Conservation (phyloP, 1,139 yeast species). For the Trichomonascaceae sp. region DNA sequence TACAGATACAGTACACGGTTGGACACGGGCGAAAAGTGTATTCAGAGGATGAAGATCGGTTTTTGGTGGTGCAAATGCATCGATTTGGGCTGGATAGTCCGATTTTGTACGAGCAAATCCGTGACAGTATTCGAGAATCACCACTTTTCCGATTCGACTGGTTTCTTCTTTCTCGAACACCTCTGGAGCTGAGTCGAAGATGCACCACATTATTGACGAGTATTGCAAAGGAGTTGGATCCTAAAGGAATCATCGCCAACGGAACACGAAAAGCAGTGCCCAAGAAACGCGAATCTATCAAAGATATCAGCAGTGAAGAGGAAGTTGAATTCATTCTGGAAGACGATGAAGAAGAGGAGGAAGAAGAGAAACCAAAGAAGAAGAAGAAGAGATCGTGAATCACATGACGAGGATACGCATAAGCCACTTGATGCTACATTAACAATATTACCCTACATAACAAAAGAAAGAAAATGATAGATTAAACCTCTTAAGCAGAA, state of each 20-base stretch:
- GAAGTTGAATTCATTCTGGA: constrained; percentile 12
- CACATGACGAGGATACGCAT: background rate
- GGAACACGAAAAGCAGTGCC: background rate
- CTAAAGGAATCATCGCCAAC: constrained; percentile 5
- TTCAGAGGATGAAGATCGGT: constrained; percentile 82
- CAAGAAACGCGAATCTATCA: constrained; percentile 4
- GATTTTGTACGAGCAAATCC: constrained; percentile 65
- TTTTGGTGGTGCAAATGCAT: constrained; percentile 63
- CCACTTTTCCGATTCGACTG: constrained; percentile 84
- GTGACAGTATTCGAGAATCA: constrained; percentile 65
- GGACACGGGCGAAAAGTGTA: constrained; percentile 82
- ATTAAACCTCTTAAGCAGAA: too few relatives aligned
- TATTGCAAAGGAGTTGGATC: constrained; percentile 69
- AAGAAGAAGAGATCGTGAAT: constrained; percentile 3
- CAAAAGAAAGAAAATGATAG: too few relatives aligned
- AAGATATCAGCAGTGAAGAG: constrained; percentile 10
- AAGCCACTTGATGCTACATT: background rate
- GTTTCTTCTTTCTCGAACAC: constrained; percentile 79
- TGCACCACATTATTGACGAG: constrained; percentile 73
- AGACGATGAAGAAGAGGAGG: constrained; percentile 9
- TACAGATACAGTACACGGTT: constrained; percentile 76
- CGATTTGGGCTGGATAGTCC: constrained; percentile 72
- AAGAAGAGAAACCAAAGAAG: constrained; percentile 4
- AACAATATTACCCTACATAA: background rate
- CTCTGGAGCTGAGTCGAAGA: constrained; percentile 78